Percentiles rank a stretch among this genome's conserved stretches.
phyloP scores from a whole-genome alignment of 2,329 filamentous ascomycete species.

The Curvularia lunata region DNA sequence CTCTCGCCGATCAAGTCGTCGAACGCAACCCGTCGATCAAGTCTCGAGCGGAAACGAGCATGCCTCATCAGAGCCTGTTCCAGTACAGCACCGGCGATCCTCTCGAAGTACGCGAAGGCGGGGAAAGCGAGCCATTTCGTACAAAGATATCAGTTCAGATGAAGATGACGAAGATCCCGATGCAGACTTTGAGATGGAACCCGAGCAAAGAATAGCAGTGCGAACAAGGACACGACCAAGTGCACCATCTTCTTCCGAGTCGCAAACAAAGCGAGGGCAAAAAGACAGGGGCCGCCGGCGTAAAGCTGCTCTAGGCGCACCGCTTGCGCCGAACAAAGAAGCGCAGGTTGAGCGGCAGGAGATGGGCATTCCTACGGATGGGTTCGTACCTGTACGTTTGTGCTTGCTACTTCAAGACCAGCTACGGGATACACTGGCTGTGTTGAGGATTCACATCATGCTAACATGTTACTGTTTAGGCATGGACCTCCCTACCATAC shows the following conservation, averaged over 20 bases:
- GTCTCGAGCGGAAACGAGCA: conserved; percentile 19
- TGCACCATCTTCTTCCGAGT: conserved; percentile 14
- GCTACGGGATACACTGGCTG: background rate
- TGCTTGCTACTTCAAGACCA: background rate
- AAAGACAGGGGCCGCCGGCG: conserved; percentile 19
- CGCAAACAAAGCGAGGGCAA: conserved; percentile 16
- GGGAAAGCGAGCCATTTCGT: conserved; percentile 32
- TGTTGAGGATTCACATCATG: background rate
- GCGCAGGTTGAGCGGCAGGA: conserved; percentile 7
- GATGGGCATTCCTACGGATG: conserved; percentile 35
- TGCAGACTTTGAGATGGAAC: conserved; percentile 34
- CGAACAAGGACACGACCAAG: conserved; percentile 16
- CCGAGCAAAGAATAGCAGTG: conserved; percentile 22
- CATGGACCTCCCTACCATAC: conserved; percentile 63
- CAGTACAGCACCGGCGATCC: conserved; percentile 1
- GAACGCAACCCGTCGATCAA: conserved; percentile 25
- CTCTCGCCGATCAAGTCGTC: conserved; percentile 36
- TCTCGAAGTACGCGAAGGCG: conserved; percentile 20
- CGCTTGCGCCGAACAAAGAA: conserved; percentile 33
- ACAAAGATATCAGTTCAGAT: conserved; percentile 44
- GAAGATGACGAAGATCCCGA: conserved; percentile 28
- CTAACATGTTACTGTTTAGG: conserved; percentile 31
- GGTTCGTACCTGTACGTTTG: conserved; percentile 26
- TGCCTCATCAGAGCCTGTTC: conserved; percentile 10
- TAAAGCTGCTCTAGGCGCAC: conserved; percentile 31